phyloP scores from a whole-genome alignment of 2,329 filamentous ascomycete genomes.

The Drechslerella coelobrocha region DNA sequence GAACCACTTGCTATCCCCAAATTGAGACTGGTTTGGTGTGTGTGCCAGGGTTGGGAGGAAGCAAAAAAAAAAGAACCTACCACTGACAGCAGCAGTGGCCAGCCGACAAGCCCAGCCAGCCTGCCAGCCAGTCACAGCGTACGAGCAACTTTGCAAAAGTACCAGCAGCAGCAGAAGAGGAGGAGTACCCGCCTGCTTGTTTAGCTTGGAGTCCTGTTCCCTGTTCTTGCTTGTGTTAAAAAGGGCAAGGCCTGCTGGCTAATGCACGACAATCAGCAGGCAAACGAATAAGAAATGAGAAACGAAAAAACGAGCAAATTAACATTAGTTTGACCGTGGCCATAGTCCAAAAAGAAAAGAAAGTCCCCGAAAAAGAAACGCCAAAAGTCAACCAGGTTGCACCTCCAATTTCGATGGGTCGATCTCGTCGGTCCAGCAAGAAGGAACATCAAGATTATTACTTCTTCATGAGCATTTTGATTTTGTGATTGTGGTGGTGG shows the following conservation, averaged over 20 bases:
- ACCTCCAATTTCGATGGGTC: constrained; percentile 36
- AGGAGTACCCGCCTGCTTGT: constrained; percentile 26
- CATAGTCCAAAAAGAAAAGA: constrained; percentile 17
- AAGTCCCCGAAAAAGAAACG: background rate
- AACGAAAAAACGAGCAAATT: constrained; percentile 41
- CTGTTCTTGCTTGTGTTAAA: constrained; percentile 52
- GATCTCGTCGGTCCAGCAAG: constrained; percentile 19
- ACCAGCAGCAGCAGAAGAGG: background rate
- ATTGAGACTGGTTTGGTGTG: constrained; percentile 1
- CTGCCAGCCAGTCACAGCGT: constrained; percentile 17
- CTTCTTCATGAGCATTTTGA: too few relatives aligned
- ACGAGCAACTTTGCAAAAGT: background rate
- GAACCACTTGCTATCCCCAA: constrained; percentile 6
- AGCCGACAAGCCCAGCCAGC: constrained; percentile 15
- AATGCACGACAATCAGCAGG: constrained; percentile 51
- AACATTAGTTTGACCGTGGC: constrained; percentile 13
- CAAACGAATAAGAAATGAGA: constrained; percentile 52
- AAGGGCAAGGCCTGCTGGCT: constrained; percentile 51
- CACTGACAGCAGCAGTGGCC: constrained; percentile 42
- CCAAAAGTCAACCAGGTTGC: constrained; percentile 47
- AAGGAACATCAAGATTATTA: constrained; percentile 8
- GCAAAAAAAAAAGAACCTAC: background rate
- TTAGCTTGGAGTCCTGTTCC: constrained; percentile 46
- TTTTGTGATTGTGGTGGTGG: background rate
- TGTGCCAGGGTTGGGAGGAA: constrained; percentile 8